Conservation (phyloP, 2,329 filamentous ascomycete species). For the Trichoderma sp. region DNA sequence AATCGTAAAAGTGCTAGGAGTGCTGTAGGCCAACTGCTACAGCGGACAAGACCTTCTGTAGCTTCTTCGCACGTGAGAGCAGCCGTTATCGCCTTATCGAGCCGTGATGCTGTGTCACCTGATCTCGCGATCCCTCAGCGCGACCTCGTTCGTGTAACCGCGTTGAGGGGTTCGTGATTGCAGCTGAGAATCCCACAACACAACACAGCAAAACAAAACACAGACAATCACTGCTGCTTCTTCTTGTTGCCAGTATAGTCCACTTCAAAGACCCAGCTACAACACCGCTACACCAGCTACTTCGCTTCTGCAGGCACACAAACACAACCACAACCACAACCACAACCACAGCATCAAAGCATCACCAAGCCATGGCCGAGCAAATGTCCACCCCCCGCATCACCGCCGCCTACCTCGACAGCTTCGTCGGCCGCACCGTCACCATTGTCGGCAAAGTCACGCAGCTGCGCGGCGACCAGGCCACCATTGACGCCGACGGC, state of each 20-base stretch:
- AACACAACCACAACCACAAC: not conserved
- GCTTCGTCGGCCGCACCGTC: slow-evolving; percentile 73
- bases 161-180: slow-evolving; percentile 4
- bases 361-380: slow-evolving; percentile 58
- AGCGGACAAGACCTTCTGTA: not conserved
- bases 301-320: not conserved
- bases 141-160: slow-evolving; percentile 15
- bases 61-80: not conserved
- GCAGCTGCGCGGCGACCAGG: slow-evolving; percentile 77
- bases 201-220: not conserved
- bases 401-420: slow-evolving; percentile 75
- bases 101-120: slow-evolving; percentile 12
- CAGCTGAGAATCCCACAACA: not conserved
- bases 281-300: not conserved
- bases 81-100: too few relatives aligned
- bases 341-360: not conserved
- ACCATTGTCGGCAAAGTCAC: slow-evolving; percentile 84
- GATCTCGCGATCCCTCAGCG: slow-evolving; percentile 21
- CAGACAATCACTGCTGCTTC: not conserved
- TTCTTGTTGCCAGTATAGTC: not conserved
- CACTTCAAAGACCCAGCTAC: not conserved
- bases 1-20: not conserved
- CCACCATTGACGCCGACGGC: slow-evolving; percentile 78
- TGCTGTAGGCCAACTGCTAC: not conserved
- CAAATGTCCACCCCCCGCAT: slow-evolving; percentile 76